Percentiles rank a stretch among this genome's conserved stretches.
phyloP scores from a whole-genome alignment of 2,329 filamentous ascomycete species.

The Thelonectria olida region DNA sequence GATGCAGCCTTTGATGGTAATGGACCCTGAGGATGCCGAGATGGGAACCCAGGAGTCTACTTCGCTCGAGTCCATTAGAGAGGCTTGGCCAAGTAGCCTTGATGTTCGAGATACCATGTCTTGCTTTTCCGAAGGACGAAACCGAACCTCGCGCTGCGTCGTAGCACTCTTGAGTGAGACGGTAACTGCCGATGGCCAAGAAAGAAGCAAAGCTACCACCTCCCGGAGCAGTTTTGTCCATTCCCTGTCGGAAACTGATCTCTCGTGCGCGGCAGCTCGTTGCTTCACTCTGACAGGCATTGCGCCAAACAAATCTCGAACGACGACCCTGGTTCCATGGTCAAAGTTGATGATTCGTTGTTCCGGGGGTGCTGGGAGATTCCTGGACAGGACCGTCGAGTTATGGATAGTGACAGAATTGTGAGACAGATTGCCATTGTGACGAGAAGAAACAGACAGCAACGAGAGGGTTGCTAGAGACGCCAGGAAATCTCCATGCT shows the following conservation, averaged over 20 bases:
- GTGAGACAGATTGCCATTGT: conserved; percentile 65
- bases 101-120: conserved; percentile 43
- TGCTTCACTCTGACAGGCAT: conserved; percentile 93
- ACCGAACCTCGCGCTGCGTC: conserved; percentile 47
- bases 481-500: conserved; percentile 78
- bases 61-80: conserved; percentile 64
- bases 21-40: conserved; percentile 68
- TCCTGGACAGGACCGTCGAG: conserved; percentile 70
- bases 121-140: conserved; percentile 43
- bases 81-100: conserved; percentile 72
- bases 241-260: conserved; percentile 63
- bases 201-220: conserved; percentile 73
- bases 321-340: conserved; percentile 79
- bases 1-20: conserved; percentile 76
- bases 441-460: conserved; percentile 78
- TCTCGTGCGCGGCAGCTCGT: conserved; percentile 65
- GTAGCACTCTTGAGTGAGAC: conserved; percentile 66
- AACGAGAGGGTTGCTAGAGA: conserved; percentile 81
- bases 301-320: conserved; percentile 85
- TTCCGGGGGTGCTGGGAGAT: conserved; percentile 67
- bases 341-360: conserved; percentile 63
- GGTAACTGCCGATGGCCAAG: conserved; percentile 68
- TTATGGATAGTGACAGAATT: conserved; percentile 77
- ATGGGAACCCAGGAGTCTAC: conserved; percentile 73
- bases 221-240: conserved; percentile 71